phyloP scores from a whole-genome alignment of 2,329 filamentous ascomycete species.

The Colletotrichum incanum region DNA sequence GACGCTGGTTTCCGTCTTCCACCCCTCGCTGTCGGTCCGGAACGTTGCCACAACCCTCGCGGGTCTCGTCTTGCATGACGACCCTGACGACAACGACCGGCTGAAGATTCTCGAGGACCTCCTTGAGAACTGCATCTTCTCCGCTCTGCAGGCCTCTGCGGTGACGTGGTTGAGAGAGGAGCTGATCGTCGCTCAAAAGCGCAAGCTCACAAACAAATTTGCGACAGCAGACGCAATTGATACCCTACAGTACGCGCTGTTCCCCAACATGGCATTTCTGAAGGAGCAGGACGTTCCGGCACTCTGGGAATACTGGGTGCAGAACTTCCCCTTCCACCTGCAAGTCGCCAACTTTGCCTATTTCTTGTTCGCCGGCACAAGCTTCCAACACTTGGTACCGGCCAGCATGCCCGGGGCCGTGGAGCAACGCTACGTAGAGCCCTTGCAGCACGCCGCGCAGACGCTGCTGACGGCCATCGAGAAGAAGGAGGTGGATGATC shows the following conservation, averaged over 20 bases:
- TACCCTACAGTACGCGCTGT: conserved; percentile 73
- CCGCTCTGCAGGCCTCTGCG: conserved; percentile 74
- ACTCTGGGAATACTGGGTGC: conserved; percentile 64
- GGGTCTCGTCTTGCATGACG: conserved; percentile 69
- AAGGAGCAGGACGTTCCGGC: conserved; percentile 58
- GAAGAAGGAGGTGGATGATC: conserved; percentile 51
- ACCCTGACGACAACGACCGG: conserved; percentile 72
- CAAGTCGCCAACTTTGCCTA: conserved; percentile 75
- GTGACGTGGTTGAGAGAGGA: conserved; percentile 77
- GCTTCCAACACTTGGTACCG: conserved; percentile 66
- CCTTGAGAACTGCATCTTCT: conserved; percentile 76
- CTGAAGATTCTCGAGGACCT: conserved; percentile 76
- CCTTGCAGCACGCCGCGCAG: conserved; percentile 63
- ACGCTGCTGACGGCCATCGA: conserved; percentile 52
- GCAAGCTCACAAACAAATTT: conserved; percentile 58
- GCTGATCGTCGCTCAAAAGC: conserved; percentile 63
- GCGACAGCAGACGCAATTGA: conserved; percentile 70
- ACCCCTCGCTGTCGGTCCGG: conserved; percentile 67
- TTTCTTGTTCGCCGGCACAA: conserved; percentile 65
- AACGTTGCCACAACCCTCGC: conserved; percentile 70
- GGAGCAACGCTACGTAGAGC: conserved; percentile 71
- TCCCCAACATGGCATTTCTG: conserved; percentile 69
- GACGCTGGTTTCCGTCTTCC: conserved; percentile 71
- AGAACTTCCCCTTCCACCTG: conserved; percentile 69
- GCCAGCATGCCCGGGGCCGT: conserved; percentile 71